Base-by-base conservation (phyloP, 1,284 basidiomycete species). In the Hypsizygus ulmarius region DNA sequence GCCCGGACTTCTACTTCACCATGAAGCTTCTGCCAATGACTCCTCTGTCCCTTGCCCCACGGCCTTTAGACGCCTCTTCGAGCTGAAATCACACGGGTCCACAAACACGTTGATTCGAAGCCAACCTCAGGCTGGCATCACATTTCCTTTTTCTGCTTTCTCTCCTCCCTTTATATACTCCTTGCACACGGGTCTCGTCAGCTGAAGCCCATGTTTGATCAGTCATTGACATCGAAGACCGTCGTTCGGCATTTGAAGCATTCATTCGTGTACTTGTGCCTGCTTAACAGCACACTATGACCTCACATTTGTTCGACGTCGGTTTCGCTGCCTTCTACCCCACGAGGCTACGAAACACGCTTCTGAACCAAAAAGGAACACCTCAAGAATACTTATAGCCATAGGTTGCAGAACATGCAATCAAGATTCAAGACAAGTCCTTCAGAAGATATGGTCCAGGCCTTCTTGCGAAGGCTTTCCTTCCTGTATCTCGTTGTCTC, bases 291-390 rank as follows among this genome's bases (percentile, higher is more conserved):
- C 44, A 45, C 39, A 12, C 29, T 11, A 15, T 44, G 30, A 45
- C 42, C 29, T 34, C 37, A 32, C 29, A 15, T 21, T 29, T n/a
- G 30, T 16, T 43, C 15, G 39, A 27, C 10, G 25, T 33, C 33
- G 10, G n/a, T 29, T 12, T 42, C 11, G 19, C 12, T 25, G 18
- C 14, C 40, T 47, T 47, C 49, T 39, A 29, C 42, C 42, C 39
- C 49, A 46, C 27, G 35, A 50, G 39, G 49, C 21, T 45, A 34
- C 33, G 25, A 28, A 50, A 36, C 18, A 35, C 25, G 49, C 49
- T 41, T 50, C 43, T 35, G 39, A 33, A 37, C 21, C 19, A 33
- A 6, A 16, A 28, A 30, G 32, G 38, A 33, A 19, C n/a, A n/a
- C n/a, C 33, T 11, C 15, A 19, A 14, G 18, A 30, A 33, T 38